These are phyloP conservation scores for Achlya hypogyna DNA, from an alignment of 352 stramenopile genomes.

Conservation along the genomic window DNA sequence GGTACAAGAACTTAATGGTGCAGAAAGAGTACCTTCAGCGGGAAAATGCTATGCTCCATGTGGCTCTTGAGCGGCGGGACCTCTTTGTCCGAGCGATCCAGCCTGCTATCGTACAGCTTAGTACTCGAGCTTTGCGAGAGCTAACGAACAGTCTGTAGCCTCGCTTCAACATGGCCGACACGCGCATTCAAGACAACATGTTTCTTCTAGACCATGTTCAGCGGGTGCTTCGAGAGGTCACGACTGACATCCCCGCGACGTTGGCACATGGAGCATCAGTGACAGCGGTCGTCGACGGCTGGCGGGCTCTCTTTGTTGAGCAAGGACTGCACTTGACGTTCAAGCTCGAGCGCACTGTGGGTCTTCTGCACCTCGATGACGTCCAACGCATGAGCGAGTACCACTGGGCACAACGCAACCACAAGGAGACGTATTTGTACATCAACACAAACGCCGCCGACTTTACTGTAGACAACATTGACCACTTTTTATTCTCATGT, in stretches of 20 bases:
- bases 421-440: not conserved
- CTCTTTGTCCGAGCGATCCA: slow-evolving; percentile 1
- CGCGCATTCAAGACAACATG: not conserved
- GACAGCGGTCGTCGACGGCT: not conserved
- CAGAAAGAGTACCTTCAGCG: not conserved
- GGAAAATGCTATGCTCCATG: not conserved
- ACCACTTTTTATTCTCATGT: not conserved
- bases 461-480: not conserved
- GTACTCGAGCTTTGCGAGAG: not conserved
- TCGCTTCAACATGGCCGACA: not conserved
- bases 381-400: slow-evolving; percentile 2
- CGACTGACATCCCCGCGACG: not conserved
- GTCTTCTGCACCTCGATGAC: not conserved
- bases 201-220: slow-evolving; percentile 1
- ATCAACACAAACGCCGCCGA: not conserved
- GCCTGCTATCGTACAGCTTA: not conserved
- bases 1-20: not conserved
- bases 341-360: not conserved
- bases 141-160: not conserved
- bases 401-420: slow-evolving; percentile 1
- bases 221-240: not conserved
- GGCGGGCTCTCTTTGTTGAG: not conserved
- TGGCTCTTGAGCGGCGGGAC: not conserved
- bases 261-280: not conserved
- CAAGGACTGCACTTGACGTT: not conserved